A percentile compares a stretch with the other conserved stretches of the same genome.
Conservation (phyloP, 192 early-diverging fungal genomes). For the Kickxella alabastrina region DNA sequence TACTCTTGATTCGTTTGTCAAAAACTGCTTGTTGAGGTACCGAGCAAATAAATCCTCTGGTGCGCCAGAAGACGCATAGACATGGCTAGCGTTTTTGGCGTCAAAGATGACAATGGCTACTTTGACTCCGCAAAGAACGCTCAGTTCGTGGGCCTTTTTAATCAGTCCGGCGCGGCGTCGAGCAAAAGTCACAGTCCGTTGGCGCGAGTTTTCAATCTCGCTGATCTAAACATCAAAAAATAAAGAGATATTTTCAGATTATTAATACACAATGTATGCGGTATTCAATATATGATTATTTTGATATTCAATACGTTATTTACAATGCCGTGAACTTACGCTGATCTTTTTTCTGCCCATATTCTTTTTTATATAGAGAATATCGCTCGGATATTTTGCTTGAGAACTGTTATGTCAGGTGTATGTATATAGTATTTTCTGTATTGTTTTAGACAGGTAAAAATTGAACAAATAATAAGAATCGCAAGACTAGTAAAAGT, state of each 20-base stretch:
- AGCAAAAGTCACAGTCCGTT: slow-evolving; percentile 50
- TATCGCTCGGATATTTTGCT: too few species aligned
- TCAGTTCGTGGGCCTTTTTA: slow-evolving; percentile 54
- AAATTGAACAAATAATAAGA: too few species aligned
- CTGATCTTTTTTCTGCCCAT: slow-evolving; percentile 55
- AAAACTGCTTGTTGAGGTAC: slow-evolving; percentile 52
- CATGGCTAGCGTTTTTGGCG: slow-evolving; percentile 51
- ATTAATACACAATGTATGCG: too few species aligned
- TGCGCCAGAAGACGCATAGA: slow-evolving; percentile 40
- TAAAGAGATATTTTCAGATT: not conserved
- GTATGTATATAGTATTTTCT: too few species aligned
- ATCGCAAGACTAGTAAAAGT: too few species aligned
- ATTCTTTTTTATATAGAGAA: too few species aligned
- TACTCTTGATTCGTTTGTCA: slow-evolving; percentile 51
- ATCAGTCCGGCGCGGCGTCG: slow-evolving; percentile 51
- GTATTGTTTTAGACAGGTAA: too few species aligned
- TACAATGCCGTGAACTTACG: too few species aligned
- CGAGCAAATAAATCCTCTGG: slow-evolving; percentile 41
- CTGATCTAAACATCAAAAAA: slow-evolving; percentile 23
- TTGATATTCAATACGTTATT: too few species aligned
- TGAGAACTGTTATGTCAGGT: too few species aligned
- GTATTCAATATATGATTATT: too few species aligned
- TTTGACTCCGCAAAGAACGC: slow-evolving; percentile 50
- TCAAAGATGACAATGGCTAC: slow-evolving; percentile 53
- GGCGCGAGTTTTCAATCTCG: slow-evolving; percentile 51